A percentile compares a stretch with the other conserved stretches of the same genome.
phyloP scores from a whole-genome alignment of 306 rosid species.

The Dryas octopetala region DNA sequence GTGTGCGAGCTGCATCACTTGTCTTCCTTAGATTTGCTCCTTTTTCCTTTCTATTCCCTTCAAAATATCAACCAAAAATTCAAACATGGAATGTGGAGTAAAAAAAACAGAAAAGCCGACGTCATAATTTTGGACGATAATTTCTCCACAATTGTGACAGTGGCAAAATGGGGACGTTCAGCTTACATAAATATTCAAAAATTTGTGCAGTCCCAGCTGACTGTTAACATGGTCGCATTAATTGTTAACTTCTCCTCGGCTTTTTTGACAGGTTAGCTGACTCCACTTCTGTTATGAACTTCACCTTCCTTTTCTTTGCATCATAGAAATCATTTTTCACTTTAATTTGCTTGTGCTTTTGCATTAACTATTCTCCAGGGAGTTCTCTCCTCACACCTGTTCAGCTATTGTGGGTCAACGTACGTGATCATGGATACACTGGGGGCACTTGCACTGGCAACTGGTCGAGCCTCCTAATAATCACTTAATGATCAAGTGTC shows the following conservation, averaged over 20 bases:
- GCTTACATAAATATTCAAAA: constrained; percentile 91
- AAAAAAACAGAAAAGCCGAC: too few relatives aligned
- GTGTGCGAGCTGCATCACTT: too few relatives aligned
- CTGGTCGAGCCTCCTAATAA: constrained; percentile 80
- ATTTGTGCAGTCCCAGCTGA: constrained; percentile 95
- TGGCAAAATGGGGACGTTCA: constrained; percentile 98
- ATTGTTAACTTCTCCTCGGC: constrained; percentile 95
- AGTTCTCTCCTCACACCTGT: constrained; percentile 93
- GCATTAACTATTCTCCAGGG: constrained; percentile 46
- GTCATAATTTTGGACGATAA: constrained; percentile 94
- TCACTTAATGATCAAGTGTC: constrained; percentile 70
- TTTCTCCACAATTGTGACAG: constrained; percentile 96
- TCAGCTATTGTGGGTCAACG: constrained; percentile 85
- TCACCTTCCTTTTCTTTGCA: background rate
- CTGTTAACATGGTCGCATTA: constrained; percentile 87
- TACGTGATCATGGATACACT: constrained; percentile 97
- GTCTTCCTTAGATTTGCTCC: too few relatives aligned
- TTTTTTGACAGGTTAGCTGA: constrained; percentile 72
- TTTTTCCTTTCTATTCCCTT: too few relatives aligned
- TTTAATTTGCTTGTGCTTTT: constrained; percentile 25
- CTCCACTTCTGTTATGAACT: constrained; percentile 16
- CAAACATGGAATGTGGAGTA: too few relatives aligned
- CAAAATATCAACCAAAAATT: too few relatives aligned
- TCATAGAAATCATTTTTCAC: constrained; percentile 1
- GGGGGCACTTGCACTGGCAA: constrained; percentile 97